Evolutionary conservation across 73 alveolate genomes (phyloP).

Genomic region (Strombidium stylifer): DNA sequence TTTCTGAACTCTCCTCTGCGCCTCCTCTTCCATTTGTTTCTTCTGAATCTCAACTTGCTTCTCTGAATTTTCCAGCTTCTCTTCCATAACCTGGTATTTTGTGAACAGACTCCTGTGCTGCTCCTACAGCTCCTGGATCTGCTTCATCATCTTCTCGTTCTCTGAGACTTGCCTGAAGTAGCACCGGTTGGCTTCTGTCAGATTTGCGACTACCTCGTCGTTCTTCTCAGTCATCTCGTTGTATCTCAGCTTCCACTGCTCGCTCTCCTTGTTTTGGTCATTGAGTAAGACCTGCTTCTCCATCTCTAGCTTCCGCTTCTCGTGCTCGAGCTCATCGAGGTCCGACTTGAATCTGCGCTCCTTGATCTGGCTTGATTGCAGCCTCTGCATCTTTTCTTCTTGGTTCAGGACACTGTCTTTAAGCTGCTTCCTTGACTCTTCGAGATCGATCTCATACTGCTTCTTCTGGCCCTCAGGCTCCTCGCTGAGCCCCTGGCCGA

Average conservation of each 20-base stretch:
- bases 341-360: constrained; percentile 5
- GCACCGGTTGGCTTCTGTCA: constrained; percentile 45
- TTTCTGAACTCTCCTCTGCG: no score
- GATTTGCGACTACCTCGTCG: constrained; percentile 18
- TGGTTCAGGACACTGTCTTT: neutral
- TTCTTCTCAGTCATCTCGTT: constrained; percentile 23
- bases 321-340: constrained; percentile 16
- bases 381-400: neutral
- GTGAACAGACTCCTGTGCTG: constrained; percentile 2
- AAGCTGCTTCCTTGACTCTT: no score
- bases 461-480: no score
- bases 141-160: no score
- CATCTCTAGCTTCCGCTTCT: constrained; percentile 7
- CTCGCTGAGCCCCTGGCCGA: no score
- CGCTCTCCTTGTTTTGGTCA: constrained; percentile 27
- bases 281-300: constrained; percentile 10
- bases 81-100: constrained; percentile 6
- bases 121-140: constrained; percentile 26
- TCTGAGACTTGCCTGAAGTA: constrained; percentile 34
- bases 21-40: no score
- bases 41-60: neutral
- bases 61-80: constrained; percentile 25
- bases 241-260: constrained; percentile 30
- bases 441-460: no score
- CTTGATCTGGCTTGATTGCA: constrained; percentile 18